Percentiles rank a stretch among this genome's conserved stretches.
phyloP scores from a whole-genome alignment of 1,284 basidiomycete species.

The Cerioporus squamosus region DNA sequence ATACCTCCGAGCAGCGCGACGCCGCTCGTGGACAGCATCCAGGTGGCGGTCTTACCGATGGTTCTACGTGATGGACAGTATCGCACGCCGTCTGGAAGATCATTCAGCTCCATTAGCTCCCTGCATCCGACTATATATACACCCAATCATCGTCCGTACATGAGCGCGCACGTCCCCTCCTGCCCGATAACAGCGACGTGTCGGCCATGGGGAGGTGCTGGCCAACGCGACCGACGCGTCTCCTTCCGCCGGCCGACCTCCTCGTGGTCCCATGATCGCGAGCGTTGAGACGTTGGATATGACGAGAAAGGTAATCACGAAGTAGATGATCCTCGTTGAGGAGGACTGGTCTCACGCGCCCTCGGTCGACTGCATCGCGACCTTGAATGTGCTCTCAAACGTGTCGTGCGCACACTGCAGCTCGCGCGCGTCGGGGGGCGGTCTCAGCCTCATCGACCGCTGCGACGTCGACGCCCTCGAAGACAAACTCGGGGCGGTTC shows the following conservation, averaged over 20 bases:
- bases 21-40: too few species aligned
- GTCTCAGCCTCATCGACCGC: slow-evolving; percentile 42
- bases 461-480: slow-evolving; percentile 72
- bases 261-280: slow-evolving; percentile 57
- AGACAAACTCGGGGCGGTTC: slow-evolving; percentile 89
- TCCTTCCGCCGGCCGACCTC: slow-evolving; percentile 60
- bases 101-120: too few species aligned
- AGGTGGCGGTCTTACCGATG: too few species aligned
- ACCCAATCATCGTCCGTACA: too few species aligned
- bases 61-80: too few species aligned
- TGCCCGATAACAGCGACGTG: too few species aligned
- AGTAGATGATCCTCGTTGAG: slow-evolving; percentile 69
- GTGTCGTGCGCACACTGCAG: slow-evolving; percentile 89
- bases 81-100: too few species aligned
- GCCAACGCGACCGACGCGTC: too few species aligned
- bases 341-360: slow-evolving; percentile 77
- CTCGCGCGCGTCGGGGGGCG: slow-evolving; percentile 44
- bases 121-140: too few species aligned
- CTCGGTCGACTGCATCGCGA: slow-evolving; percentile 67
- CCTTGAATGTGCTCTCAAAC: slow-evolving; percentile 72
- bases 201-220: too few species aligned
- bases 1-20: too few species aligned
- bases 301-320: slow-evolving; percentile 74
- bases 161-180: too few species aligned
- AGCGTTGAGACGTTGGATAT: slow-evolving; percentile 81